Conservation (phyloP, 805 yeast species). For the Cyberlindnera maclurae region DNA sequence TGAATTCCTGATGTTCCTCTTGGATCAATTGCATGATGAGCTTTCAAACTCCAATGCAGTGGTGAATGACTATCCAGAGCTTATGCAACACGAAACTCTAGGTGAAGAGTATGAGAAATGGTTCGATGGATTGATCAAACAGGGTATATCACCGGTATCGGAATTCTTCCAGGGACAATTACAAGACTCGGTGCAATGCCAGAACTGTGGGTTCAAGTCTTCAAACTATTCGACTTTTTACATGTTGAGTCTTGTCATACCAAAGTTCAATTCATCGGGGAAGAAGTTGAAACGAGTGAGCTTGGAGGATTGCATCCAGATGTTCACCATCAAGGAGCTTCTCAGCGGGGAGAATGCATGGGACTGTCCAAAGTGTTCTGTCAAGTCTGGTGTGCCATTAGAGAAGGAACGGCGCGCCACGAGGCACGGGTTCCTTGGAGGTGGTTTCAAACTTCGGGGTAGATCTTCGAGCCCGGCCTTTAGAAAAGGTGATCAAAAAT, state of each 20-base stretch:
- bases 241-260: slow-evolving; percentile 57
- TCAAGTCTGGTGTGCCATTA: slow-evolving; percentile 9
- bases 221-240: slow-evolving; percentile 56
- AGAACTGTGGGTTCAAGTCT: slow-evolving; percentile 55
- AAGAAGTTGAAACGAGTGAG: slow-evolving; percentile 32
- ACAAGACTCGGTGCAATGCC: slow-evolving; percentile 56
- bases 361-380: slow-evolving; percentile 69
- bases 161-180: slow-evolving; percentile 67
- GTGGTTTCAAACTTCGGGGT: slow-evolving; percentile 21
- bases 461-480: slow-evolving; percentile 24
- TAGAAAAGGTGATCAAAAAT: slow-evolving; percentile 1
- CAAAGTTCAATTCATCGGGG: slow-evolving; percentile 25
- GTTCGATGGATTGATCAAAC: slow-evolving; percentile 46
- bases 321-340: slow-evolving; percentile 58
- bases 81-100: slow-evolving; percentile 29
- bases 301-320: slow-evolving; percentile 55
- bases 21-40: slow-evolving; percentile 68
- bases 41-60: slow-evolving; percentile 34
- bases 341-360: slow-evolving; percentile 72
- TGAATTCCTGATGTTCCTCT: slow-evolving; percentile 58
- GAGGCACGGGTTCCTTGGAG: slow-evolving; percentile 17
- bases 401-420: slow-evolving; percentile 14
- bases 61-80: slow-evolving; percentile 31
- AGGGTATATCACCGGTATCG: slow-evolving; percentile 63
- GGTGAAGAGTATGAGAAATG: slow-evolving; percentile 52